These are phyloP conservation scores for Westerdykella ornata DNA, from an alignment of 2,329 filamentous ascomycete species.

Conservation along the genomic window DNA sequence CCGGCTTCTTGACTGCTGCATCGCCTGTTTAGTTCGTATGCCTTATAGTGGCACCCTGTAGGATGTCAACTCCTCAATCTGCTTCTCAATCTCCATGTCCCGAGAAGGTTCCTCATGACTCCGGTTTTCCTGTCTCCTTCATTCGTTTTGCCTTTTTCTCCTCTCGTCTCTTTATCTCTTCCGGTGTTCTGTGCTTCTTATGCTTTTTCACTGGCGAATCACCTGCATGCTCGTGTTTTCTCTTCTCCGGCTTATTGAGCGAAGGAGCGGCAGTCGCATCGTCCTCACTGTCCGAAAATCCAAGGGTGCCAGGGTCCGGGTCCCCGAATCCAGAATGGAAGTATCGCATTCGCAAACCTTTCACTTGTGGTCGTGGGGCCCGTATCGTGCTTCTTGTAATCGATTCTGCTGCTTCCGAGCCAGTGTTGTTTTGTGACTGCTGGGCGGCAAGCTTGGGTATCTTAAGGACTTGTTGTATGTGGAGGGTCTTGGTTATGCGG, in stretches of 20 bases:
- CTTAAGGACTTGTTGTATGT: conserved; percentile 57
- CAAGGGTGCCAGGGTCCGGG: conserved; percentile 41
- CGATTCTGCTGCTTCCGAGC: conserved; percentile 37
- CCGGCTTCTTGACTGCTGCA: too few species aligned
- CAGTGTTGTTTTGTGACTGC: conserved; percentile 38
- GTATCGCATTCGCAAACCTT: conserved; percentile 60
- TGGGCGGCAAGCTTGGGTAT: conserved; percentile 42
- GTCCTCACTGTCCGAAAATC: conserved; percentile 38
- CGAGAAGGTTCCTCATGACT: conserved; percentile 1
- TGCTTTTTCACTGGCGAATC: conserved; percentile 35
- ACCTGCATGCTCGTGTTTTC: conserved; percentile 31
- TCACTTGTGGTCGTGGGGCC: conserved; percentile 57
- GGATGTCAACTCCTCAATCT: too few species aligned
- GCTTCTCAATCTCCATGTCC: too few species aligned
- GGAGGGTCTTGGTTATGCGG: conserved; percentile 53
- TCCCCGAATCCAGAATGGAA: conserved; percentile 56
- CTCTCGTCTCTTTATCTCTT: conserved; percentile 33
- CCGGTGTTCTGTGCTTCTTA: conserved; percentile 33
- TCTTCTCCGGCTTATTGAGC: conserved; percentile 34
- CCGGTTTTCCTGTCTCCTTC: conserved; percentile 30
- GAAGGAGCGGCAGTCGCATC: conserved; percentile 32
- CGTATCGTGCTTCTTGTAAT: conserved; percentile 46
- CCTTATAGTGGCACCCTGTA: too few species aligned
- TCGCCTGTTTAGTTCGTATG: too few species aligned
- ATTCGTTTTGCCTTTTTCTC: conserved; percentile 36